These are phyloP conservation scores for Penicillium ochrochloron DNA, from an alignment of 495 filamentous ascomycete species.

Conservation along the genomic window DNA sequence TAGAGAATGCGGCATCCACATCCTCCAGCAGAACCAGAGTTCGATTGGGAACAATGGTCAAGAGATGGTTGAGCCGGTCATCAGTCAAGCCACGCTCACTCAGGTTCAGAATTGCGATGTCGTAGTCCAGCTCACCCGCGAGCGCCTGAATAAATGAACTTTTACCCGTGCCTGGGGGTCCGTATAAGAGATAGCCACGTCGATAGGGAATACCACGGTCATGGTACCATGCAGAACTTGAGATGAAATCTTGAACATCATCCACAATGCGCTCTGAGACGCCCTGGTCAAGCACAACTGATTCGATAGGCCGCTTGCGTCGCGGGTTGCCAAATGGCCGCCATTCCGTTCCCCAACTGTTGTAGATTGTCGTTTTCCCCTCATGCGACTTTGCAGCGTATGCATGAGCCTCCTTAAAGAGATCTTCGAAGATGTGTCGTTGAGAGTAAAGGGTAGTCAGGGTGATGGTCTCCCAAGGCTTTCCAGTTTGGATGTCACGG, in stretches of 20 bases:
- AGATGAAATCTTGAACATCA: constrained; percentile 84
- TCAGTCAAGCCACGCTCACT: constrained; percentile 93
- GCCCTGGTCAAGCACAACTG: constrained; percentile 84
- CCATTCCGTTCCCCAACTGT: constrained; percentile 80
- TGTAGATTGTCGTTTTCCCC: constrained; percentile 95
- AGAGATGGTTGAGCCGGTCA: constrained; percentile 83
- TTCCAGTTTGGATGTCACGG: constrained; percentile 72
- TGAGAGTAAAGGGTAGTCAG: constrained; percentile 89
- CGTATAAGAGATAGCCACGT: constrained; percentile 90
- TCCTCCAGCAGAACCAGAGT: constrained; percentile 91
- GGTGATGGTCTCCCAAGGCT: constrained; percentile 92
- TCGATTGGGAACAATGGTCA: constrained; percentile 84
- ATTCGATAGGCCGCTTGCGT: constrained; percentile 83
- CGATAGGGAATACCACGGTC: constrained; percentile 95
- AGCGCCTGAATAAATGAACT: constrained; percentile 96
- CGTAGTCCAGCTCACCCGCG: constrained; percentile 89
- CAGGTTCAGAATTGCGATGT: constrained; percentile 91
- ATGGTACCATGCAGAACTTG: constrained; percentile 82
- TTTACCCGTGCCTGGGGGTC: constrained; percentile 93
- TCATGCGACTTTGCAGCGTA: constrained; percentile 77
- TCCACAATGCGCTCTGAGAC: constrained; percentile 83
- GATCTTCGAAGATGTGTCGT: constrained; percentile 80
- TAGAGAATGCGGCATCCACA: constrained; percentile 90
- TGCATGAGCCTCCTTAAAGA: constrained; percentile 83
- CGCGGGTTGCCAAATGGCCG: constrained; percentile 83